These are phyloP conservation scores for Urostyla sp. DNA, from an alignment of 73 alveolate species.

Conservation along the genomic window DNA sequence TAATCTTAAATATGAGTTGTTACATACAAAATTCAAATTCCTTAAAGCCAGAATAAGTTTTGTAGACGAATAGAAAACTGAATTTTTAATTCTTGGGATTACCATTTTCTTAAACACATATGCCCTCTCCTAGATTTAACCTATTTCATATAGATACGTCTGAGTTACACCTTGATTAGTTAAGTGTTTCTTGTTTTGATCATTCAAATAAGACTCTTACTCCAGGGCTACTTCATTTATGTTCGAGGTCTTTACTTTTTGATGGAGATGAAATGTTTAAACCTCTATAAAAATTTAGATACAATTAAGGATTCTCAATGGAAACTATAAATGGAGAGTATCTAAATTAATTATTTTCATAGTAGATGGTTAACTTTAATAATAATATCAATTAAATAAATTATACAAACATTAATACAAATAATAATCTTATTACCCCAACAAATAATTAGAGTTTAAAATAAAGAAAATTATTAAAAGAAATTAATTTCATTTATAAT, in stretches of 20 bases:
- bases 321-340: slow-evolving; percentile 26
- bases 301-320: neutral
- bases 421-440: too few relatives aligned
- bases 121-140: slow-evolving; percentile 39
- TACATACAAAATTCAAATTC: too few relatives aligned
- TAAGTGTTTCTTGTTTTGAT: neutral
- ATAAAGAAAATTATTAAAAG: too few relatives aligned
- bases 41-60: too few relatives aligned
- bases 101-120: slow-evolving; percentile 26
- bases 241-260: slow-evolving; percentile 9
- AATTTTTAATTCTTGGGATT: slow-evolving; percentile 14
- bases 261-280: neutral
- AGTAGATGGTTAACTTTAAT: too few relatives aligned
- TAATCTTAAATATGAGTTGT: too few relatives aligned
- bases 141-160: slow-evolving; percentile 35
- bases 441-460: too few relatives aligned
- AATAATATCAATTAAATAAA: too few relatives aligned
- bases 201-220: neutral
- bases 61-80: too few relatives aligned
- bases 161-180: neutral
- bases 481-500: too few relatives aligned
- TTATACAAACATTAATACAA: too few relatives aligned
- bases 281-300: slow-evolving; percentile 27
- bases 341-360: neutral
- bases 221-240: slow-evolving; percentile 31